Evolutionary conservation across 2,329 filamentous ascomycete species (phyloP), one percentile per base, ranked within the genome.

Genomic region (Fusarium sp.): DNA sequence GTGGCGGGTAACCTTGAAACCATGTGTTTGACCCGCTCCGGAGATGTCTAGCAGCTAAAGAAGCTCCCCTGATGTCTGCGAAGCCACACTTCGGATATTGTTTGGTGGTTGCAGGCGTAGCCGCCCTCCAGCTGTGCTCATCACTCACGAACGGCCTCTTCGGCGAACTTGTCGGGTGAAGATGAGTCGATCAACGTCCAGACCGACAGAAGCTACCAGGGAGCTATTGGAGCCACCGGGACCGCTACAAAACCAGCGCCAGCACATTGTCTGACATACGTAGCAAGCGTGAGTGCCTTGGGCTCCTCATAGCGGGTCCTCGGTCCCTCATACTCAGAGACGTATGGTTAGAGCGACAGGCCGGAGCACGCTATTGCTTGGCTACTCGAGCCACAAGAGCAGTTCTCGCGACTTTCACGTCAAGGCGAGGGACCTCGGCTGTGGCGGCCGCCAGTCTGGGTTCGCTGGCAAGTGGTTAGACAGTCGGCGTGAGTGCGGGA

Each of bases 261-360:
- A 58, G 33, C 56, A 58, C 56, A 58, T n/a, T 58, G 56, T 41
- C 54, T 52, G 48, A 52, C 48, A 52, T n/a, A 52, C 48, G 9
- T 27, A 27, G 37, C 35, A 41, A 57, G 54, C 31, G 54, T 33
- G 16, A 35, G 56, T 24, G 22, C 56, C 22, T 29, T 41, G 22
- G 31, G 35, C n/a, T 18, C 16, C 29, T 39, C 56, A 39, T 14
- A 39, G 56, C 56, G 56, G 56, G 20, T 59, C 56, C 56, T 59
- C 56, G 35, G 56, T 41, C 18, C 22, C 56, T 41, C 35, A 41
- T 59, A 18, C 22, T 13, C 16, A 18, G 22, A 27, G 22, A 3
- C 22, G 56, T 43, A 35, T 27, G 56, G 56, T 41, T 58, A 22
- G 35, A 58, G 56, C 56, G 56, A 59, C 56, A 59, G 56, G 16